phyloP scores from a whole-genome alignment of 179 eudicot species.

The Heliamphora pulchella region DNA sequence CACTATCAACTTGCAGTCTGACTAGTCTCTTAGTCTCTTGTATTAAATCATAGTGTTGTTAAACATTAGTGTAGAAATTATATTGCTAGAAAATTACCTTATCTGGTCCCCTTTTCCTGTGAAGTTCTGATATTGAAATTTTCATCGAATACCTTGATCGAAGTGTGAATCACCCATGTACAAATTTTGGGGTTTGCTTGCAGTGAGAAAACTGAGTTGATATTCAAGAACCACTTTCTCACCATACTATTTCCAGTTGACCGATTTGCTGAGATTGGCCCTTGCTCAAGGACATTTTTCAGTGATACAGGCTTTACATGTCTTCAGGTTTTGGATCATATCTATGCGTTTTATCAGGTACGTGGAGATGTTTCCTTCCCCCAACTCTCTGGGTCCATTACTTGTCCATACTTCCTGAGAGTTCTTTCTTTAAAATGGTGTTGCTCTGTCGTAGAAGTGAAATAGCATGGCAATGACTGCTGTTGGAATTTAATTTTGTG shows the following conservation, averaged over 20 bases:
- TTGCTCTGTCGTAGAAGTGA: too few species aligned
- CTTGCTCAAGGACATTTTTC: conserved; percentile 71
- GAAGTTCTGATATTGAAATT: not conserved
- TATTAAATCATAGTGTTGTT: not conserved
- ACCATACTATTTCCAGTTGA: conserved; percentile 85
- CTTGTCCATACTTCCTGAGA: not conserved
- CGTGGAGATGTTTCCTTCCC: conserved; percentile 8
- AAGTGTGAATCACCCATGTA: not conserved
- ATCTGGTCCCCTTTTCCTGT: not conserved
- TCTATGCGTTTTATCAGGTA: conserved; percentile 86
- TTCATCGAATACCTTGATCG: not conserved
- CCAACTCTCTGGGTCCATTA: not conserved
- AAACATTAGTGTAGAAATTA: not conserved
- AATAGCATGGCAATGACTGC: not conserved
- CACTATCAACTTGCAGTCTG: conserved; percentile 2
- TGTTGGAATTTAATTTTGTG: not conserved
- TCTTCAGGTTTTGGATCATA: conserved; percentile 61
- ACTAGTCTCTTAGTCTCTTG: not conserved
- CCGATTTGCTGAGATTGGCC: conserved; percentile 87
- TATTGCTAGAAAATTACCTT: not conserved
- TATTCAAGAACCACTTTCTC: conserved; percentile 63
- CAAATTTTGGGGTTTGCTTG: conserved; percentile 20
- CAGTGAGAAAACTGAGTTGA: conserved; percentile 69
- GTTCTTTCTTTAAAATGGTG: too few species aligned
- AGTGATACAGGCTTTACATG: conserved; percentile 71